phyloP scores from a whole-genome alignment of 1,284 basidiomycete genomes.

The Cutaneotrichosporon mucoides region DNA sequence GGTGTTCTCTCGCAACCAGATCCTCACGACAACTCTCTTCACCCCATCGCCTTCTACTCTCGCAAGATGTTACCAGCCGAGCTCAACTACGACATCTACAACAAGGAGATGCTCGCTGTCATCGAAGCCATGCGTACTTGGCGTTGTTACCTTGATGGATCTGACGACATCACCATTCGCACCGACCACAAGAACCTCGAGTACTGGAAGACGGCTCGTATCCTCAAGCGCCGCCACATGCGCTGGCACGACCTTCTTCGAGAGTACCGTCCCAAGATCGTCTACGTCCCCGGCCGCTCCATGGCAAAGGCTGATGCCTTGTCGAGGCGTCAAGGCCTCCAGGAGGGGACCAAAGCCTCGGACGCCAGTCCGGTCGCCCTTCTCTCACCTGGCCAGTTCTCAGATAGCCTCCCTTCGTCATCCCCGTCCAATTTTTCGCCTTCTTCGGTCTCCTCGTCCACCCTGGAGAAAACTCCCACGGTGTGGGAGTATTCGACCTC shows the following conservation, averaged over 20 bases:
- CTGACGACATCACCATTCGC: conserved; percentile 34
- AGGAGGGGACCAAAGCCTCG: background rate
- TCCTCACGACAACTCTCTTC: conserved; percentile 27
- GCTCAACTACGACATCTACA: conserved; percentile 53
- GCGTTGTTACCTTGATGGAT: conserved; percentile 48
- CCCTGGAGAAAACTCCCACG: too few relatives aligned
- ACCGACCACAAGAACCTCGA: conserved; percentile 54
- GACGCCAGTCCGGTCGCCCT: background rate
- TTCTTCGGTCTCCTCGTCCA: too few relatives aligned
- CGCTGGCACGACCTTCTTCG: conserved; percentile 49
- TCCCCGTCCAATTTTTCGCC: too few relatives aligned
- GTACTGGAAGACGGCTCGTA: conserved; percentile 48
- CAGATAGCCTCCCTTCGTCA: too few relatives aligned
- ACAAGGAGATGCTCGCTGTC: conserved; percentile 54
- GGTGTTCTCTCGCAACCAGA: conserved; percentile 12
- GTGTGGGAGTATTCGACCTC: background rate
- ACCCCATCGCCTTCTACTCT: conserved; percentile 48
- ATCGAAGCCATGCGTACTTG: conserved; percentile 49
- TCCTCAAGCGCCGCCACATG: conserved; percentile 50
- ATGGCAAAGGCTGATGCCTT: conserved; percentile 50
- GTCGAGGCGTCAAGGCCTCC: conserved; percentile 46
- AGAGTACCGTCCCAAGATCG: conserved; percentile 47
- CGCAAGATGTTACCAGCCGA: conserved; percentile 39
- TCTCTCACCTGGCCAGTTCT: background rate
- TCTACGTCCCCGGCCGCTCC: conserved; percentile 48